Conservation (phyloP, 2,329 filamentous ascomycete species). For the Aureobasidium pullulans region DNA sequence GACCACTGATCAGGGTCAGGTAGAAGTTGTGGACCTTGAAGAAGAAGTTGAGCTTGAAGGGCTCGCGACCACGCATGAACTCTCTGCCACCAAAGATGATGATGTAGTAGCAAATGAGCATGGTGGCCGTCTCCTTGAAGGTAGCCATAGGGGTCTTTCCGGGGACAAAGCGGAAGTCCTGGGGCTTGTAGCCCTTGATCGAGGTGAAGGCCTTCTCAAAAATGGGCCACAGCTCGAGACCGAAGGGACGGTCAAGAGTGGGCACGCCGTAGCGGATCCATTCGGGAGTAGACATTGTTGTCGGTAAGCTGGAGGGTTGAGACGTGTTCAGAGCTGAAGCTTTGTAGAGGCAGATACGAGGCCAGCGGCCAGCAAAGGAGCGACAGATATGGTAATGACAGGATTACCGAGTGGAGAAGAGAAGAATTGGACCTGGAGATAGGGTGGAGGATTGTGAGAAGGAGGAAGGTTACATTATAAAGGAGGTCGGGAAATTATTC, state of each 20-base stretch:
- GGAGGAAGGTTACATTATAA: slow-evolving; percentile 5
- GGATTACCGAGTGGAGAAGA: slow-evolving; percentile 5
- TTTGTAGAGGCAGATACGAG: neutral
- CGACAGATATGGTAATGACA: slow-evolving; percentile 1
- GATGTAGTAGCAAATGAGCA: slow-evolving; percentile 82
- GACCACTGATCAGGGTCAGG: slow-evolving; percentile 75
- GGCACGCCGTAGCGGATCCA: slow-evolving; percentile 54
- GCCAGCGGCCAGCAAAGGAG: slow-evolving; percentile 8
- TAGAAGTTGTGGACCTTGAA: slow-evolving; percentile 98
- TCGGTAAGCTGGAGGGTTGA: neutral
- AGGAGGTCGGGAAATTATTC: slow-evolving; percentile 12
- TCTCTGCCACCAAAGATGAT: slow-evolving; percentile 90
- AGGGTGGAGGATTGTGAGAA: neutral
- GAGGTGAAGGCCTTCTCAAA: slow-evolving; percentile 80
- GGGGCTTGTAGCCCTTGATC: slow-evolving; percentile 71
- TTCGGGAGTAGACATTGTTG: slow-evolving; percentile 44
- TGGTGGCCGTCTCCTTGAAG: slow-evolving; percentile 69
- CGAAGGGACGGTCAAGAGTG: slow-evolving; percentile 85
- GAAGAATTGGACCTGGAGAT: slow-evolving; percentile 11
- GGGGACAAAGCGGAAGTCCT: slow-evolving; percentile 76
- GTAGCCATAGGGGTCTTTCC: slow-evolving; percentile 87
- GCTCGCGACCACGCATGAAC: slow-evolving; percentile 77
- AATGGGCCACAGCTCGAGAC: slow-evolving; percentile 84
- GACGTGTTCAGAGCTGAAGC: neutral
- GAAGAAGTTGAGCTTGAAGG: slow-evolving; percentile 78